Percentiles rank a stretch among this genome's conserved stretches.
These are phyloP conservation scores for Yarrowia osloensis DNA, from an alignment of 805 yeast genomes.

Conservation along the genomic window DNA sequence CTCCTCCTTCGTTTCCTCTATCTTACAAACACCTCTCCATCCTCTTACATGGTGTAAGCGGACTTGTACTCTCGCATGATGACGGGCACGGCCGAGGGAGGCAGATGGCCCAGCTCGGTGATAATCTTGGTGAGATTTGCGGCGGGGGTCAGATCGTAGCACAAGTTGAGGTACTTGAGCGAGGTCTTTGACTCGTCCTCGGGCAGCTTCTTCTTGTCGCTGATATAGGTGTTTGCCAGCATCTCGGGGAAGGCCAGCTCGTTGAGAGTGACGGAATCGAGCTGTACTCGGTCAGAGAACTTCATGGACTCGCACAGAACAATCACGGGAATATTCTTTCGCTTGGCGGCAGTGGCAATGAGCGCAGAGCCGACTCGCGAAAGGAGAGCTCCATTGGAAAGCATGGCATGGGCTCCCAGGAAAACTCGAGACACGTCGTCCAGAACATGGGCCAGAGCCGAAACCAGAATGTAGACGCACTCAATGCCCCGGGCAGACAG, in stretches of 20 bases:
- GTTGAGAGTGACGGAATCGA: conserved; percentile 92
- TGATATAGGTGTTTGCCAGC: conserved; percentile 40
- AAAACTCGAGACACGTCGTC: conserved; percentile 88
- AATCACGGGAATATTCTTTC: conserved; percentile 87
- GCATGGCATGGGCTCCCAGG: conserved; percentile 95
- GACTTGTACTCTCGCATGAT: conserved; percentile 86
- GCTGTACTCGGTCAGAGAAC: conserved; percentile 91
- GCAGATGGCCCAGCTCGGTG: conserved; percentile 93
- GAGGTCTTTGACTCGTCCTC: conserved; percentile 2
- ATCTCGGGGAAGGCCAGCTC: conserved; percentile 55
- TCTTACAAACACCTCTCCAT: not conserved
- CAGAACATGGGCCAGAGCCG: conserved; percentile 75
- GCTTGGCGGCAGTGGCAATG: conserved; percentile 86
- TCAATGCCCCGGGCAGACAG: conserved; percentile 66
- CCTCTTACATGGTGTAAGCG: conserved; percentile 9
- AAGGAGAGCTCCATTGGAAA: conserved; percentile 89
- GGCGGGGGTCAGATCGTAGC: conserved; percentile 95
- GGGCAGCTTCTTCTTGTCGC: conserved; percentile 33
- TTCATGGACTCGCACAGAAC: conserved; percentile 95
- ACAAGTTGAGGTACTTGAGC: conserved; percentile 74
- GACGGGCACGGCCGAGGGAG: conserved; percentile 98
- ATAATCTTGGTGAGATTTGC: conserved; percentile 90
- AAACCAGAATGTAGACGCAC: conserved; percentile 75
- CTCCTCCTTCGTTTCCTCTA: not conserved
- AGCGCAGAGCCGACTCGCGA: conserved; percentile 94